Conservation (phyloP, 73 alveolate species). For the Paramecium sexaurelia region DNA sequence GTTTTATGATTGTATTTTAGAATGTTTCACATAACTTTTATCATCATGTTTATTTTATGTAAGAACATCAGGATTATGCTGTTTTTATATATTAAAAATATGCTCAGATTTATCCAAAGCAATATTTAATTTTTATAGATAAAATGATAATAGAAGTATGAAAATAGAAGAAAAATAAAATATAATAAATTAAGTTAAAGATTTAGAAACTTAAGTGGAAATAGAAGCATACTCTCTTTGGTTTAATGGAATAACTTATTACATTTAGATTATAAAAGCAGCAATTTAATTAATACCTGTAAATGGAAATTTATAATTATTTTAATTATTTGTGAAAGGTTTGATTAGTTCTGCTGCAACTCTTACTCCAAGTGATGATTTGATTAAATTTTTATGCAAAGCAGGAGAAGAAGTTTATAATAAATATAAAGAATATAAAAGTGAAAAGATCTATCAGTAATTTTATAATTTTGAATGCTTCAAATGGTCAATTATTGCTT, state of each 20-base stretch:
- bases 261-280: not conserved
- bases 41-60: not conserved
- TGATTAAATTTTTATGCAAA: not conserved
- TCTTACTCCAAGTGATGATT: not conserved
- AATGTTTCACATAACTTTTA: not conserved
- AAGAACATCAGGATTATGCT: not conserved
- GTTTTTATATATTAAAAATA: not conserved
- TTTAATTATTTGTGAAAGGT: not conserved
- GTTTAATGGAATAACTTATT: not conserved
- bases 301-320: not conserved
- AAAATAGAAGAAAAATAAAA: not conserved
- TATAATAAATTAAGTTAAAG: not conserved
- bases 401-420: not conserved
- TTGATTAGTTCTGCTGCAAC: not conserved
- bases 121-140: not conserved
- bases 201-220: not conserved
- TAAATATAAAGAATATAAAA: not conserved
- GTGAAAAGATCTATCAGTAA: not conserved
- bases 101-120: not conserved
- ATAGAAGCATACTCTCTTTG: not conserved
- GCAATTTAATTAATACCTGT: not conserved
- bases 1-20: not conserved
- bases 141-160: not conserved
- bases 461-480: not conserved
- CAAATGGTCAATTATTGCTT: not conserved